These are phyloP conservation scores for Fennellomyces sp. DNA, from an alignment of 371 early-diverging fungal species.

Conservation along the genomic window DNA sequence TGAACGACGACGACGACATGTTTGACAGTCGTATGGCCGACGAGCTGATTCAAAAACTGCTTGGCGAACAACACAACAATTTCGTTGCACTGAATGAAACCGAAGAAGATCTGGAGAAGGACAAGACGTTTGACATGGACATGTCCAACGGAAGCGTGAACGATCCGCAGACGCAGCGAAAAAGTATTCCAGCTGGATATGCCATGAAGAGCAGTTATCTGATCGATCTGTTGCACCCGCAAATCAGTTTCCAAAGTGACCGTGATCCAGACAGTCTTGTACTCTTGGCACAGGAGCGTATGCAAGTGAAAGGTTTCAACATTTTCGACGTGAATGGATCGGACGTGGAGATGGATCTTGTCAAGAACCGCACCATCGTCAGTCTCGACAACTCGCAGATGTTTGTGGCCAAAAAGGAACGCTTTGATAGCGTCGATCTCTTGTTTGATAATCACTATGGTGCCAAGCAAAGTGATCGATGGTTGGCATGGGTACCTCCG, in stretches of 20 bases:
- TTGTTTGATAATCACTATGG: conserved; percentile 54
- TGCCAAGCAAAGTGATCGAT: conserved; percentile 54
- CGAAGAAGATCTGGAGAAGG: conserved; percentile 25
- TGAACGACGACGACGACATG: conserved; percentile 29
- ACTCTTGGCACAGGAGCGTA: conserved; percentile 65
- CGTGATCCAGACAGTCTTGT: conserved; percentile 52
- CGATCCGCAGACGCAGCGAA: conserved; percentile 44
- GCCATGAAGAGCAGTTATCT: conserved; percentile 62
- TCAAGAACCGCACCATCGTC: conserved; percentile 74
- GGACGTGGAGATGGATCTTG: conserved; percentile 55
- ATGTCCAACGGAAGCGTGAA: conserved; percentile 39
- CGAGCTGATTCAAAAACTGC: conserved; percentile 55
- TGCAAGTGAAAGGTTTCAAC: conserved; percentile 63
- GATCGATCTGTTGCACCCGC: conserved; percentile 73
- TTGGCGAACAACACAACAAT: conserved; percentile 51
- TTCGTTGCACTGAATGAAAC: conserved; percentile 57
- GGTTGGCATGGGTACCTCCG: conserved; percentile 88
- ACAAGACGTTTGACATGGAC: neutral
- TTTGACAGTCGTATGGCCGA: conserved; percentile 47
- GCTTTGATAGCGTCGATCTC: conserved; percentile 60
- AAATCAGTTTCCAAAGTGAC: conserved; percentile 66
- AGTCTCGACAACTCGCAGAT: conserved; percentile 82
- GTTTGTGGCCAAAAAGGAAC: conserved; percentile 72
- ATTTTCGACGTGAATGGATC: conserved; percentile 61
- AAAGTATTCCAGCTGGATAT: conserved; percentile 55